A percentile compares a stretch with the other conserved stretches of the same genome.
phyloP scores from a whole-genome alignment of 83 land plant species.

The Diphasiastrum complanatum region DNA sequence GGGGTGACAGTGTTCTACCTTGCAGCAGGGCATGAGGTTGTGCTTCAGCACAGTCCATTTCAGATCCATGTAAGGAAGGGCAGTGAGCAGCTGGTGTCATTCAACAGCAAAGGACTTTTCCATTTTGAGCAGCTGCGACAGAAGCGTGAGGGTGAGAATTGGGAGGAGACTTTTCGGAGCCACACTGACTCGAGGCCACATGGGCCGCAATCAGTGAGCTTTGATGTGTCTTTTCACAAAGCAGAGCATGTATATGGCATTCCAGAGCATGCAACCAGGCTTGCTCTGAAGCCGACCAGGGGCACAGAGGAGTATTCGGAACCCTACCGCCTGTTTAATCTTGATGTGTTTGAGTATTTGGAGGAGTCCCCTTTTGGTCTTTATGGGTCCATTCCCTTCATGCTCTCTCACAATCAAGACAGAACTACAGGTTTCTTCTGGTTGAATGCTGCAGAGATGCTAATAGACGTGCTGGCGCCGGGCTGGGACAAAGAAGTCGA shows the following conservation, averaged over 20 bases:
- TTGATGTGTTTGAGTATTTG: conserved; percentile 88
- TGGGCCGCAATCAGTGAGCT: conserved; percentile 85
- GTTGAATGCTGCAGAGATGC: conserved; percentile 98
- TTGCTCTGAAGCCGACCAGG: conserved; percentile 68
- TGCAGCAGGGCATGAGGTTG: conserved; percentile 54
- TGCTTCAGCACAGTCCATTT: conserved; percentile 66
- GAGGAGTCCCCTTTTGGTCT: conserved; percentile 90
- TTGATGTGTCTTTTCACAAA: conserved; percentile 86
- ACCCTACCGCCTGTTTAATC: conserved; percentile 87
- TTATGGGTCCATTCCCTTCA: conserved; percentile 86
- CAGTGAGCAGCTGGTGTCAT: conserved; percentile 43
- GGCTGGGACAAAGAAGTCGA: conserved; percentile 54
- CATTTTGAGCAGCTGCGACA: conserved; percentile 75
- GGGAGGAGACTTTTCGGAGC: conserved; percentile 73
- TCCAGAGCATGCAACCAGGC: conserved; percentile 84
- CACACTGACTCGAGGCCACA: conserved; percentile 80
- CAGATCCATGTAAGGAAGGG: conserved; percentile 54
- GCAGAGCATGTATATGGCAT: conserved; percentile 90
- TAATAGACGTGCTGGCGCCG: conserved; percentile 73
- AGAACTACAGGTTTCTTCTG: conserved; percentile 74
- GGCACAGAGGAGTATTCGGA: conserved; percentile 83
- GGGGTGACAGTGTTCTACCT: conserved; percentile 41
- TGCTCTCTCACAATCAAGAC: conserved; percentile 60
- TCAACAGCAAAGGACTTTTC: conserved; percentile 81
- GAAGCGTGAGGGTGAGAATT: conserved; percentile 70